Conservation (phyloP, 768 basidiomycete species). For the Holtermannia corniformis region DNA sequence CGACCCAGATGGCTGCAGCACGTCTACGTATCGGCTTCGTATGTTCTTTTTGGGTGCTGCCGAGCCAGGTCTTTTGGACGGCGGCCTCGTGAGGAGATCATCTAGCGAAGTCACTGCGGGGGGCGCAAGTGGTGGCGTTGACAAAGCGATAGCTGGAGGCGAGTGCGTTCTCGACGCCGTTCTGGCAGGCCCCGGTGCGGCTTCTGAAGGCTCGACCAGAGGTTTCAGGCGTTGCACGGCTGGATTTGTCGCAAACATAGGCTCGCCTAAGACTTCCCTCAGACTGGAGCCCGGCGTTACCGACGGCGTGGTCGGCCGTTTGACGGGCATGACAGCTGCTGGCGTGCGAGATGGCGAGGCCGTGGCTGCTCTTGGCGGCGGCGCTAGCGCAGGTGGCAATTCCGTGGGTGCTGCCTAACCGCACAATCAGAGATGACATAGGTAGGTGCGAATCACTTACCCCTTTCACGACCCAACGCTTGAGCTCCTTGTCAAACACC, state of each 20-base stretch:
- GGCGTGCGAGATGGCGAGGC: slow-evolving; percentile 54
- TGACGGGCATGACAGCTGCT: neutral
- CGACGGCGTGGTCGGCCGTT: slow-evolving; percentile 3
- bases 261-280: no score
- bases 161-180: no score
- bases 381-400: slow-evolving; percentile 51
- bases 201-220: no score
- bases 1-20: slow-evolving; percentile 51
- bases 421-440: neutral
- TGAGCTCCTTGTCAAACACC: slow-evolving; percentile 88
- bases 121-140: no score
- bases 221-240: no score
- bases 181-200: no score
- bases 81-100: slow-evolving; percentile 47
- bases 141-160: no score
- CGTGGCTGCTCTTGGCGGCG: slow-evolving; percentile 76
- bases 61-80: slow-evolving; percentile 50
- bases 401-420: slow-evolving; percentile 48
- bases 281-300: no score
- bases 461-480: slow-evolving; percentile 93
- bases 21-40: slow-evolving; percentile 78
- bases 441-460: slow-evolving; percentile 44
- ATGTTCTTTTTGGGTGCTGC: slow-evolving; percentile 59
- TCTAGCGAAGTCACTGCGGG: slow-evolving; percentile 20
- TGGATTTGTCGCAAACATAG: no score